phyloP scores from a whole-genome alignment of 495 filamentous ascomycete genomes.

The Letharia lupina region DNA sequence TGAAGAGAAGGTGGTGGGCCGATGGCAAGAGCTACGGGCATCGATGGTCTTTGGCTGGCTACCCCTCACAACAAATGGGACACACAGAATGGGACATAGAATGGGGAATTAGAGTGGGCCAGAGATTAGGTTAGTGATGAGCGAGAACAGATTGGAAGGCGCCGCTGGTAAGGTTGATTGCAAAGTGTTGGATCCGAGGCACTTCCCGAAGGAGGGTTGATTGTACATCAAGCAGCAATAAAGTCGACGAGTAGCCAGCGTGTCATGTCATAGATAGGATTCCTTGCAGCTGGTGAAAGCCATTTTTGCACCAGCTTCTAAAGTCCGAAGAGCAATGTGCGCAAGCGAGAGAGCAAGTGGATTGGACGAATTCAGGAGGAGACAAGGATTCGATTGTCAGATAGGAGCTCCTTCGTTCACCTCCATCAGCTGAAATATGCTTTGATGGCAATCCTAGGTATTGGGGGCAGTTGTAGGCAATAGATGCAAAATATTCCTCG shows the following conservation, averaged over 20 bases:
- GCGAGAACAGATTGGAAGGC: conserved; percentile 20
- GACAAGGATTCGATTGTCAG: too few species aligned
- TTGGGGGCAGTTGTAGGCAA: too few species aligned
- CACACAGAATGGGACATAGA: background rate
- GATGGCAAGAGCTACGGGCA: conserved; percentile 12
- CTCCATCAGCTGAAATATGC: too few species aligned
- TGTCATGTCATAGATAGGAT: background rate
- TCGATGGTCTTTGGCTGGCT: conserved; percentile 18
- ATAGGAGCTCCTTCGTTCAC: too few species aligned
- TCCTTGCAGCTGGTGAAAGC: background rate
- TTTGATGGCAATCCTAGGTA: too few species aligned
- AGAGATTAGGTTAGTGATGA: conserved; percentile 17
- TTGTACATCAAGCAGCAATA: background rate
- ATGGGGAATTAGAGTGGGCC: background rate
- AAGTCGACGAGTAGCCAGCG: background rate
- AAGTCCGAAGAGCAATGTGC: background rate
- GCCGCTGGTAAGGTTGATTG: conserved; percentile 17
- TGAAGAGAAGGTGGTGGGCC: conserved; percentile 17
- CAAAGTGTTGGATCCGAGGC: conserved; percentile 13
- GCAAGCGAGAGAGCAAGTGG: background rate
- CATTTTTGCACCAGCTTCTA: background rate
- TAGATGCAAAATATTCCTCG: too few species aligned
- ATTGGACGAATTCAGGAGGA: too few species aligned
- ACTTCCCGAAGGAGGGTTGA: background rate
- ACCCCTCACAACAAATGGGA: conserved; percentile 21